A percentile compares a stretch with the other conserved stretches of the same genome.
These are phyloP conservation scores for Kwoniella botswanensis DNA, from an alignment of 768 basidiomycete species.

Conservation along the genomic window DNA sequence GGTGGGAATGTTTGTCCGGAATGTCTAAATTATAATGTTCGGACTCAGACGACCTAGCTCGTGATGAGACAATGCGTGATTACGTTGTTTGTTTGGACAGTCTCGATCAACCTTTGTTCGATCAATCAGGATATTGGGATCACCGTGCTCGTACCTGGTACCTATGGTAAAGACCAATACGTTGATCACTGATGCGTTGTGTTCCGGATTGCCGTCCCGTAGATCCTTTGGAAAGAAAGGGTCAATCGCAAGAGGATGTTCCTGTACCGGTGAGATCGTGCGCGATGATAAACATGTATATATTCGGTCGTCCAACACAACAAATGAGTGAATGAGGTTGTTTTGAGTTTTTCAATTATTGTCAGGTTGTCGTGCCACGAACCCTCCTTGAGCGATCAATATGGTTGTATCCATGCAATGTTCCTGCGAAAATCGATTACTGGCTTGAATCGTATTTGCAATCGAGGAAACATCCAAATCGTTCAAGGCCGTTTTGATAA, in stretches of 20 bases:
- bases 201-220: background rate
- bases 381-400: no score
- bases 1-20: background rate
- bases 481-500: no score
- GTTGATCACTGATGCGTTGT: background rate
- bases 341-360: no score
- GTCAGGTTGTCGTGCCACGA: no score
- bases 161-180: background rate
- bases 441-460: no score
- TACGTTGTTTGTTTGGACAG: background rate
- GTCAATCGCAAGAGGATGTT: background rate
- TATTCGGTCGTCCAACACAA: no score
- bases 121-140: background rate
- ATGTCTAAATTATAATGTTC: background rate
- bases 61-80: background rate
- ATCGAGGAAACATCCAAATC: no score
- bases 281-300: no score
- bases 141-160: background rate
- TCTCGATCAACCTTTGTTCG: constrained; percentile 1
- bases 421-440: no score
- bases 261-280: no score
- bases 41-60: background rate
- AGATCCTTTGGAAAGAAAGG: constrained; percentile 6
- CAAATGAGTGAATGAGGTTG: no score
- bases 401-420: no score